Base-by-base conservation (phyloP, 2,329 filamentous ascomycete genomes). In the Dryadomyces quercivorus region DNA sequence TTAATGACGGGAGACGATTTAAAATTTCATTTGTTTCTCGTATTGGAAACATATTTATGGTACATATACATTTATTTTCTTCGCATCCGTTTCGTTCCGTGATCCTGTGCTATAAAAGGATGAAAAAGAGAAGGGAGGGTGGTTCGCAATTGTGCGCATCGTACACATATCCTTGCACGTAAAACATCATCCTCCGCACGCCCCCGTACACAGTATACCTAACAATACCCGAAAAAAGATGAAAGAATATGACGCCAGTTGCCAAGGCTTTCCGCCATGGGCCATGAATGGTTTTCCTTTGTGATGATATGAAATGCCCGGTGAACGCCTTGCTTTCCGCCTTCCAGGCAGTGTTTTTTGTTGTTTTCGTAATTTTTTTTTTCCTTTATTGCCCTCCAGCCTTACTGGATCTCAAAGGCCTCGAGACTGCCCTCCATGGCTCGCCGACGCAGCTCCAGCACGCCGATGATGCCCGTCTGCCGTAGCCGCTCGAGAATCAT, bases 401-500 rank as follows among this genome's bases (percentile, higher is more conserved):
- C 12, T 43, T 34, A 51, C 50, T 51, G 26, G 13, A 40, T 47
- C 45, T 67, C 64, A 34, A 65, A 60, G 12, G 53, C 51, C 26
- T 68, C 65, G 36, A 68, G 65, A n/a, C 61, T 63, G 48, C 58
- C 60, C 49, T 72, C 70, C 55, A 67, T 67, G 40, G 72, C 67
- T 53, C 67, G 66, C 54, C 77, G 72, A 59, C 78, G 69, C 51
- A 77, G 72, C 64, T 82, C 79, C 38, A 82, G 66, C 34, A 82
- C 77, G 43, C 76, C 75, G 54, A 81, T 76, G 55, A 81, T 73
- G 34, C 78, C 76, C 44, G 74, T 78, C 65, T 78, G 77, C 50
- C 79, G 74, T 52, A 82, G 70, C 50, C 87, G 75, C 67, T 90
- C 85, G 21, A 93, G 74, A 9, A 93, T 87, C 42, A 91, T 80